A percentile compares a stretch with the other conserved stretches of the same genome.
Conservation (phyloP, 2,329 filamentous ascomycete genomes). For the Myriangium duriaei region DNA sequence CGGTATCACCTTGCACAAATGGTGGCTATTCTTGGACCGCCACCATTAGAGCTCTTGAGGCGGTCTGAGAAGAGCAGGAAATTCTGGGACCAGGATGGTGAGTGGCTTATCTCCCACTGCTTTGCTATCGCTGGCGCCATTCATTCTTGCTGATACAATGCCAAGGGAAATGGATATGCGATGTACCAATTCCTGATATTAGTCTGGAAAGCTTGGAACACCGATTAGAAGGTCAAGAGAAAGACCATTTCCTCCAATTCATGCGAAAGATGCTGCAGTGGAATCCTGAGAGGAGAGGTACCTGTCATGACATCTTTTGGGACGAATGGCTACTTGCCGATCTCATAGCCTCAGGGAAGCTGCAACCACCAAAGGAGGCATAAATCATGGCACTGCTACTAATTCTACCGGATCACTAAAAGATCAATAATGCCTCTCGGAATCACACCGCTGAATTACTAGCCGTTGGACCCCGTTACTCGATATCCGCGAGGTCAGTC, state of each 20-base stretch:
- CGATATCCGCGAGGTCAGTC: too few species aligned
- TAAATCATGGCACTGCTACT: too few species aligned
- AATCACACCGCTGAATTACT: too few species aligned
- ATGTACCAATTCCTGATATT: constrained; percentile 9
- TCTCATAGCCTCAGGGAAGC: too few species aligned
- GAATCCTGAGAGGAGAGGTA: constrained; percentile 28
- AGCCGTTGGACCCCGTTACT: too few species aligned
- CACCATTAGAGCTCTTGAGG: constrained; percentile 16
- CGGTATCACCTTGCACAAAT: constrained; percentile 17
- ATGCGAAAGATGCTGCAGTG: constrained; percentile 27
- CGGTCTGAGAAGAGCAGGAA: constrained; percentile 11
- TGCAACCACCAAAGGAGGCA: too few species aligned
- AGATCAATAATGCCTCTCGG: too few species aligned
- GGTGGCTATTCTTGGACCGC: constrained; percentile 17
- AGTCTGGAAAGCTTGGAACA: constrained; percentile 13
- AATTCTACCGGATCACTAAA: too few species aligned
- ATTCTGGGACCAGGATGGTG: constrained; percentile 14
- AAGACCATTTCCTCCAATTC: constrained; percentile 25
- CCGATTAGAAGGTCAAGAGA: constrained; percentile 17
- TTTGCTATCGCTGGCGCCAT: too few species aligned
- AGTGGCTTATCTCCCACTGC: not conserved
- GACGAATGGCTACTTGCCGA: too few species aligned
- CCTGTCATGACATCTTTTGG: too few species aligned
- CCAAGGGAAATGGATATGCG: constrained; percentile 4
- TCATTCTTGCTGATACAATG: not conserved